These are phyloP conservation scores for Aspergillus luchuensis DNA, from an alignment of 2,329 filamentous ascomycete species.

Conservation along the genomic window DNA sequence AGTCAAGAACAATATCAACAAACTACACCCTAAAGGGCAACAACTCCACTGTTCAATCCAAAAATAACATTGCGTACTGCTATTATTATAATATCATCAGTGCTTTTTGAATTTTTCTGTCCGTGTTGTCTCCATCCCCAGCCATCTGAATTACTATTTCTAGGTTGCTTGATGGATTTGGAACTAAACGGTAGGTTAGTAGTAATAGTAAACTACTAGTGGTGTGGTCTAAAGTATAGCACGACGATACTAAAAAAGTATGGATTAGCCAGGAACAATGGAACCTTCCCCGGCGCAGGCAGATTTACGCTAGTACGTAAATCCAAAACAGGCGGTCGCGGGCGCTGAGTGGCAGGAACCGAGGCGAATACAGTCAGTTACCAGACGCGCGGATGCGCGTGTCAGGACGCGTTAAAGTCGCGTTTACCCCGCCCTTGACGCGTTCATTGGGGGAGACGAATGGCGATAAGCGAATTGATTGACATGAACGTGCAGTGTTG, in stretches of 20 bases:
- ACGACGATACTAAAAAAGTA: not conserved
- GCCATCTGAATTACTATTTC: constrained; percentile 1
- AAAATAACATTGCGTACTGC: not conserved
- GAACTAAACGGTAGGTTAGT: not conserved
- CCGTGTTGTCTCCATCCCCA: not conserved
- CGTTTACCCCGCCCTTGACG: constrained; percentile 24
- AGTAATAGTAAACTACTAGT: too few species aligned
- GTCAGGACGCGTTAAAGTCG: constrained; percentile 21
- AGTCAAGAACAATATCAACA: too few species aligned
- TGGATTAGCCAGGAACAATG: constrained; percentile 7
- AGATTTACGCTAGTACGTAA: not conserved
- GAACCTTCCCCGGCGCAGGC: not conserved
- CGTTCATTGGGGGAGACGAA: constrained; percentile 9
- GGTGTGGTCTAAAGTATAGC: not conserved
- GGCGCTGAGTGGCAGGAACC: constrained; percentile 1
- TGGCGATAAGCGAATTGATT: constrained; percentile 12
- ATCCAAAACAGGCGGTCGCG: not conserved
- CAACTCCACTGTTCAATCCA: not conserved
- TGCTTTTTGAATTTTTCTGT: not conserved
- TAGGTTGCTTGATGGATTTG: not conserved
- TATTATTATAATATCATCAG: not conserved
- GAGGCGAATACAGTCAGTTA: constrained; percentile 19
- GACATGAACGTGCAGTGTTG: too few species aligned
- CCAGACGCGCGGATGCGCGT: constrained; percentile 25
- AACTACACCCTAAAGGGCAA: not conserved